Evolutionary conservation across 805 yeast species (phyloP).

Genomic region (Wickerhamomyces ciferrii): DNA sequence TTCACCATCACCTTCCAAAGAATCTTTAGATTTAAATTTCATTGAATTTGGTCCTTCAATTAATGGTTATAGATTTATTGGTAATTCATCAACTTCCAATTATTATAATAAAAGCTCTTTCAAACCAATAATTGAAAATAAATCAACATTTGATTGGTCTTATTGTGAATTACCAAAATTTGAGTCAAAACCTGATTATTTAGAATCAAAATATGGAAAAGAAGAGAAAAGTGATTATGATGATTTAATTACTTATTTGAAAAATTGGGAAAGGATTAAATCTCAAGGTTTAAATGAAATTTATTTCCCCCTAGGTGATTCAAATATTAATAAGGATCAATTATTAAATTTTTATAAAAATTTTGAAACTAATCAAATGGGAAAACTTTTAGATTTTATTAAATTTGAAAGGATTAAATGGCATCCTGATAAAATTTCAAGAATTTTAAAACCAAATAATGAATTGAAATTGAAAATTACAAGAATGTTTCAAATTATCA

Average conservation of each 20-base stretch:
- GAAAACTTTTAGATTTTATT: slow-evolving; percentile 10
- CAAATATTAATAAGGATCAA: slow-evolving; percentile 14
- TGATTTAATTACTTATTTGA: slow-evolving; percentile 16
- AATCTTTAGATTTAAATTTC: not conserved
- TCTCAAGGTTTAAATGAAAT: slow-evolving; percentile 8
- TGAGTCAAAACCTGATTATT: not conserved
- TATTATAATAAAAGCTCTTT: not conserved
- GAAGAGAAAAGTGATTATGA: not conserved
- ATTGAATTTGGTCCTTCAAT: slow-evolving; percentile 23
- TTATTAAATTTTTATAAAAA: slow-evolving; percentile 13
- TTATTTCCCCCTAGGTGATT: slow-evolving; percentile 25
- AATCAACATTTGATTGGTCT: slow-evolving; percentile 13
- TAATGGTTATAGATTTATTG: slow-evolving; percentile 22
- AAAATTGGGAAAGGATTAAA: slow-evolving; percentile 21
- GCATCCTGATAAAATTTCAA: slow-evolving; percentile 66
- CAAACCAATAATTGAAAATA: not conserved
- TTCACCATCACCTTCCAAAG: too few species aligned
- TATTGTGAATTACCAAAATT: slow-evolving; percentile 15
- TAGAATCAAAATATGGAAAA: not conserved
- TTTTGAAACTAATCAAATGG: slow-evolving; percentile 3
- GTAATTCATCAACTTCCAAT: not conserved
- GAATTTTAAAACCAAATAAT: slow-evolving; percentile 17
- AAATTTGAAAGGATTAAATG: slow-evolving; percentile 54
- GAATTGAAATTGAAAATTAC: slow-evolving; percentile 26
- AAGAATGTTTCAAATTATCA: slow-evolving; percentile 36